Evolutionary conservation across 2,329 filamentous ascomycete species (phyloP), one percentile per base, ranked within the genome.

Genomic region (Sarocladium kiliense): DNA sequence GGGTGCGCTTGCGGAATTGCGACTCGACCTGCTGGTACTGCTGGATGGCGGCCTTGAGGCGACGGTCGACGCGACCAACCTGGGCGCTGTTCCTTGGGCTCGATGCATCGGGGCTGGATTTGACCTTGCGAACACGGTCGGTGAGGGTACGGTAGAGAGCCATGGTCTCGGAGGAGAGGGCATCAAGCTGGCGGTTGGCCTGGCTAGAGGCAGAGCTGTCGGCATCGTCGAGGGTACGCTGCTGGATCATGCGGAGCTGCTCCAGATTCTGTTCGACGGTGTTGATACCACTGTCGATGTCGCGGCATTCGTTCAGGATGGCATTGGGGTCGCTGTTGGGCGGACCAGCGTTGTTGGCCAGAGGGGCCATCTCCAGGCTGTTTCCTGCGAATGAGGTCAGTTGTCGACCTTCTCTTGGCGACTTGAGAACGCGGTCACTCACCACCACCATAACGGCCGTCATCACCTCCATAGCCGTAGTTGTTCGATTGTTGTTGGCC

Each of bases 251-350:
- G 64, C 84, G 82, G 49, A 96, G 82, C 65, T 88, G 81, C 60
- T 84, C 79, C 32, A 95, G 81, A 63, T 88, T 88, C 59, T 74
- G 73, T 65, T 91, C 85, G 65, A 97, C 83, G 57, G 85, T 77
- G 59, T 88, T 81, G 65, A 97, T 88, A 41, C 86, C 87, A 57
- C 82, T 77, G 68, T 91, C 87, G 68, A 97, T 88, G 45, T 89
- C 85, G 57, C 84, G 82, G 74, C 90, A 94, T 69, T 94, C 87
- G 74, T 95, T 90, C 58, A 97, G 80, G 62, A 96, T 88, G 56
- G 82, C 82, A 67, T 90, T 91, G 42, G 88, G 84, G 69, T 91
- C 83, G 62, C 72, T 64, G 50, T 70, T 68, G 39, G 68, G 77
- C 54, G 78, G 77, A 50, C 71, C 71, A 53, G 74, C 65, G 50